These are phyloP conservation scores for Coccomyxa sp. DNA, from an alignment of 139 green algal genomes.

Conservation along the genomic window DNA sequence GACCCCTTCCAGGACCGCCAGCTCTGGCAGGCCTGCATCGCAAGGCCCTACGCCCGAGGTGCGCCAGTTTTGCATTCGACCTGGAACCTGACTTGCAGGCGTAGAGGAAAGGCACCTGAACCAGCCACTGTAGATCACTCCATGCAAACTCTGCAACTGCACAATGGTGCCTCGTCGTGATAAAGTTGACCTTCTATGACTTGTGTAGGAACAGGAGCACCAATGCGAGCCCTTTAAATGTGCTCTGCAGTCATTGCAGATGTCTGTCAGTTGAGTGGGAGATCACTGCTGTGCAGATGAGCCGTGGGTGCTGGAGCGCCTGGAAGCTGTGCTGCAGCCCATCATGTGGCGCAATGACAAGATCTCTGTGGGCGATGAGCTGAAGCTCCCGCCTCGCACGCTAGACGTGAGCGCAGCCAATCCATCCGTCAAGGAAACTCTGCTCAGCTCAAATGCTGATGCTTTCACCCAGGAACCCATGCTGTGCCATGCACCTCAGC, in stretches of 20 bases:
- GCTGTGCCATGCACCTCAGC: too few species aligned
- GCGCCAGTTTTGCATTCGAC: neutral
- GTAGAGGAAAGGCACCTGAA: too few species aligned
- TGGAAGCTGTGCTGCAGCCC: conserved; percentile 49
- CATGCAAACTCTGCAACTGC: too few species aligned
- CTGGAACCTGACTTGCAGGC: too few species aligned
- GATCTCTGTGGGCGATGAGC: conserved; percentile 34
- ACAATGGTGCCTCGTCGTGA: too few species aligned
- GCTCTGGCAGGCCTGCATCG: conserved; percentile 7
- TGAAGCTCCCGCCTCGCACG: conserved; percentile 50
- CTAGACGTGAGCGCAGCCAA: conserved; percentile 10
- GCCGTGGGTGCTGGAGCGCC: conserved; percentile 19
- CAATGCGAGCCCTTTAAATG: too few species aligned
- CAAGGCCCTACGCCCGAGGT: conserved; percentile 13
- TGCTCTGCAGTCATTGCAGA: too few species aligned
- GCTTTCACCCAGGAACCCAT: neutral
- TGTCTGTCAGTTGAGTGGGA: too few species aligned
- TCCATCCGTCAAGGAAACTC: neutral
- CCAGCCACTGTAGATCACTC: too few species aligned
- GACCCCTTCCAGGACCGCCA: conserved; percentile 25
- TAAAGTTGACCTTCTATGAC: too few species aligned
- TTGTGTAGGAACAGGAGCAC: too few species aligned
- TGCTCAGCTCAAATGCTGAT: too few species aligned
- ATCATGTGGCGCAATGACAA: conserved; percentile 81
- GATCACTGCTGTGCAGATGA: conserved; percentile 7